These are phyloP conservation scores for Leonotis leonurus DNA, from an alignment of 257 asterid genomes.

Conservation along the genomic window DNA sequence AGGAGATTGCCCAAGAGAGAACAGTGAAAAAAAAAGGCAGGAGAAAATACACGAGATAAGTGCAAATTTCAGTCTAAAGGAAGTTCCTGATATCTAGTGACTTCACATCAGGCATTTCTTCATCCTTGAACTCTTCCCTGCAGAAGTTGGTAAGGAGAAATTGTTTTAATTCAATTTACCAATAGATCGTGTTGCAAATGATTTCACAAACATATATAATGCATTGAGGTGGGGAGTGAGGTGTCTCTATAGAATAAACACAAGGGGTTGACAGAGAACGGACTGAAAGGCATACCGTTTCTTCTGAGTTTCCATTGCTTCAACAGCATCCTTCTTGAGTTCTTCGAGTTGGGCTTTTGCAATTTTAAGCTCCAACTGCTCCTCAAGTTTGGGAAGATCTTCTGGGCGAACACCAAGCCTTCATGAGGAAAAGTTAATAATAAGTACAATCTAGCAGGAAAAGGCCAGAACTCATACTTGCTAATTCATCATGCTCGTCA, in stretches of 20 bases:
- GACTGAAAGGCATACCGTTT: conserved; percentile 39
- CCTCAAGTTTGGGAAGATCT: conserved; percentile 83
- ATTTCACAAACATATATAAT: not conserved
- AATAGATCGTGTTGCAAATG: not conserved
- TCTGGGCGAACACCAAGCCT: conserved; percentile 81
- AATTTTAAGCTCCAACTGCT: conserved; percentile 71
- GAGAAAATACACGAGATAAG: not conserved
- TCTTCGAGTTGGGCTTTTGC: conserved; percentile 88
- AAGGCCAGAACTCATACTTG: conserved; percentile 2
- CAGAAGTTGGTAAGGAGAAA: not conserved
- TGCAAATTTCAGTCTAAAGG: conserved; percentile 25
- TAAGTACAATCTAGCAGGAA: not conserved
- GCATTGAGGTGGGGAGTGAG: no score
- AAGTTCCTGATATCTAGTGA: conserved; percentile 83
- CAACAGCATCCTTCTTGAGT: conserved; percentile 72
- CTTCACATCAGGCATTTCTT: conserved; percentile 70
- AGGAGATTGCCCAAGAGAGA: conserved; percentile 23
- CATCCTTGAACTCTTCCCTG: conserved; percentile 93
- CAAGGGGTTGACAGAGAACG: not conserved
- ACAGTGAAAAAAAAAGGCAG: conserved; percentile 12
- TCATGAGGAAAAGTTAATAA: conserved; percentile 8
- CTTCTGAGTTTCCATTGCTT: conserved; percentile 96
- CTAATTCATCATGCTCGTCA: conserved; percentile 5
- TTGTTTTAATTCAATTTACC: not conserved
- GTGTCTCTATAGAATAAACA: no score